Conservation (phyloP, 1,139 yeast species). For the Suhomyces ambrosiae region DNA sequence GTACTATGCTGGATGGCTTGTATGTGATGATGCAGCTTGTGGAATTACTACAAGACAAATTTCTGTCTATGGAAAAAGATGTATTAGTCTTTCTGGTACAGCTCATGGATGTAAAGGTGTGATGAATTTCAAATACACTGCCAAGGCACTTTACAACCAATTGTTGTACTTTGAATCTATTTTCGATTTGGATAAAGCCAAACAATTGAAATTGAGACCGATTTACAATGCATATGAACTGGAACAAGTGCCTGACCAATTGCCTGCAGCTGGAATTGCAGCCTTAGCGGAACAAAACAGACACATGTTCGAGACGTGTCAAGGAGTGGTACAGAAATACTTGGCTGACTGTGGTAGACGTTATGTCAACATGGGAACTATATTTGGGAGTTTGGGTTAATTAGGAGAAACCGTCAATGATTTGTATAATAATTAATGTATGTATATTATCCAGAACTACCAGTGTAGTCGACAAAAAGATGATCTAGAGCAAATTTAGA, state of each 20-base stretch:
- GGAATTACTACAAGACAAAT: slow-evolving; percentile 80
- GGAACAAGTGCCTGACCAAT: slow-evolving; percentile 31
- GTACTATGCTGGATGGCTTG: slow-evolving; percentile 85
- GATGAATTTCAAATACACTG: slow-evolving; percentile 76
- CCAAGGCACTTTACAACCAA: slow-evolving; percentile 84
- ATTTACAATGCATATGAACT: slow-evolving; percentile 31
- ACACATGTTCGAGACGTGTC: slow-evolving; percentile 56
- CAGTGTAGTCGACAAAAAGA: no score
- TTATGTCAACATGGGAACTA: slow-evolving; percentile 82
- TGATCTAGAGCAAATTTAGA: no score
- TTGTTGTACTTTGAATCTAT: slow-evolving; percentile 74
- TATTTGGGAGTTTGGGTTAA: slow-evolving; percentile 60
- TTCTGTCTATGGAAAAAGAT: slow-evolving; percentile 85
- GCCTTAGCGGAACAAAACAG: slow-evolving; percentile 85
- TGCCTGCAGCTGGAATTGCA: slow-evolving; percentile 60
- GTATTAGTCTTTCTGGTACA: slow-evolving; percentile 66
- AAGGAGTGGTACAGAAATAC: slow-evolving; percentile 72
- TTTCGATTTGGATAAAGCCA: slow-evolving; percentile 83
- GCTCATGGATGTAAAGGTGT: slow-evolving; percentile 80
- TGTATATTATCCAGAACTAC: no score
- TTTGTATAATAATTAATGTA: background rate
- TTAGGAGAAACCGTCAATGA: background rate
- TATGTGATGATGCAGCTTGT: slow-evolving; percentile 85
- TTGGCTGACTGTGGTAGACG: slow-evolving; percentile 85
- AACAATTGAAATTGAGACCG: slow-evolving; percentile 55